Base-by-base conservation (phyloP, 202 grass and related monocot species). In the Elaeis oleifera region DNA sequence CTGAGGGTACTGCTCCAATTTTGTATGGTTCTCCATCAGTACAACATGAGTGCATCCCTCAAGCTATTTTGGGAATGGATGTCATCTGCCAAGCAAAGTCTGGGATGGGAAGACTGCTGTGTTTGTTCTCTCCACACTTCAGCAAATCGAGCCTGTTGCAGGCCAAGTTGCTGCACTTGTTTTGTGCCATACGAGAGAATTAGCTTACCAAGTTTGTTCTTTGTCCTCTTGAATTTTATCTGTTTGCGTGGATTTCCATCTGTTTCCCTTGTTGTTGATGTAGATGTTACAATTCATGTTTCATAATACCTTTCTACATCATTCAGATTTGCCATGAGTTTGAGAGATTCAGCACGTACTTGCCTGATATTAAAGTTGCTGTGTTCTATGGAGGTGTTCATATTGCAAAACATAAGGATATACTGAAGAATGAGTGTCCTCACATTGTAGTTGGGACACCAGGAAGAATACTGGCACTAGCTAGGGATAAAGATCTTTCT, bases 1-100 rank as follows among this genome's bases (percentile, higher is more conserved):
- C 83, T 82, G 73, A 82, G 79, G 75, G 65, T 71, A 67, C 75
- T 79, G 78, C 95, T 94, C 80, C 85, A 81, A 88, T 99, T 99
- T 94, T 85, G 78, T 97, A 89, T 90, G 70, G 90, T 86, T 92
- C 84, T 76, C 81, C 84, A 89, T 72, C 85, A 94, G 95, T 99
- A 66, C 95, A 99, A 99, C 95, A 95, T 14, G 94, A 99, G 67
- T 99, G 94, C 75, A 99, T 99, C 60, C 94, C 94, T 75, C 94
- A 99, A 94, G 94, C 94, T 75, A 89, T 94, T 68, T 82, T 99
- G 55, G 94, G 94, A 61, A 99, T 99, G 94, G 94, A 99, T 70
- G 94, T 99, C 50, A 87, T 99, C 69, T 99, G 94, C 24, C 94
- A 99, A 99, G 94, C 94, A 44, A 99, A 99, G 65, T 99, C 88